Evolutionary conservation across 768 basidiomycete species (phyloP).

Genomic region (Floccularia luteovirens): DNA sequence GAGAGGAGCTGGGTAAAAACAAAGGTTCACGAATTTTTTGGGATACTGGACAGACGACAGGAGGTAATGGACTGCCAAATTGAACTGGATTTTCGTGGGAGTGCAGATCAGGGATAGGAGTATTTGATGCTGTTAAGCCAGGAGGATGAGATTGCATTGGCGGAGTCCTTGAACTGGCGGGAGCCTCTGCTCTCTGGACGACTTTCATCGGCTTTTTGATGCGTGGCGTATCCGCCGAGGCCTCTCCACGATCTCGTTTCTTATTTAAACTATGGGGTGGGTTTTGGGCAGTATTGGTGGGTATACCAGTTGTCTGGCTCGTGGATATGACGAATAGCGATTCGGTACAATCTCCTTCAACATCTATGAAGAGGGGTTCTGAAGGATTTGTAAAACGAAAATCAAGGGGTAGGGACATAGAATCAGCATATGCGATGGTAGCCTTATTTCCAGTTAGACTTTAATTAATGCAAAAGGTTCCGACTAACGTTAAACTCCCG

Average conservation of each 20-base stretch:
- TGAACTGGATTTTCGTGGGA: no score
- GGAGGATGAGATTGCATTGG: slow-evolving; percentile 31
- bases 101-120: slow-evolving; percentile 5
- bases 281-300: slow-evolving; percentile 16
- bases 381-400: slow-evolving; percentile 72
- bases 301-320: slow-evolving; percentile 42
- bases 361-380: slow-evolving; percentile 69
- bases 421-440: slow-evolving; percentile 73
- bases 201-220: slow-evolving; percentile 48
- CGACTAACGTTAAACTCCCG: slow-evolving; percentile 71
- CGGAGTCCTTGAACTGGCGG: slow-evolving; percentile 12
- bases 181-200: slow-evolving; percentile 24
- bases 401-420: slow-evolving; percentile 54
- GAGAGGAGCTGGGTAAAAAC: slow-evolving; percentile 43
- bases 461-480: background rate
- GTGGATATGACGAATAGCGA: slow-evolving; percentile 76
- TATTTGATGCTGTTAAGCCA: slow-evolving; percentile 14
- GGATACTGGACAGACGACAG: slow-evolving; percentile 8
- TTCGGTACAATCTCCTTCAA: slow-evolving; percentile 60
- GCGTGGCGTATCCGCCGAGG: slow-evolving; percentile 29
- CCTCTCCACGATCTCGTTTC: slow-evolving; percentile 39
- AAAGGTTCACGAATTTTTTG: slow-evolving; percentile 27
- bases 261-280: slow-evolving; percentile 14
- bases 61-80: slow-evolving; percentile 2
- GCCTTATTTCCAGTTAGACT: slow-evolving; percentile 38